Conservation (phyloP, 2,329 filamentous ascomycete genomes). For the Pestalotiopsis sp. region DNA sequence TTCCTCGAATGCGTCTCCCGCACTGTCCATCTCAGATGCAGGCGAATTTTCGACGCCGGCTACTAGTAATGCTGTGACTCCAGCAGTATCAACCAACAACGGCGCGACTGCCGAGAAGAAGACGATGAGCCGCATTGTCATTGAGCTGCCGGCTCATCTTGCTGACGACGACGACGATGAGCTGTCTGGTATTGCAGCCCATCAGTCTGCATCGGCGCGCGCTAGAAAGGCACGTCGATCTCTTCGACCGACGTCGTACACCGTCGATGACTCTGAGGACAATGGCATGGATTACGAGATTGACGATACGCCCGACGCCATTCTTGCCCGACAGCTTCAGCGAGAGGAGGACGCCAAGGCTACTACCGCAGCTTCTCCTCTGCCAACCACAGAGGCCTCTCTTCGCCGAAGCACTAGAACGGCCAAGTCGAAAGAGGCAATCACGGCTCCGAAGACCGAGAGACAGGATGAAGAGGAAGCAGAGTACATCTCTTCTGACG, state of each 20-base stretch:
- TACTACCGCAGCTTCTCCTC: slow-evolving; percentile 1
- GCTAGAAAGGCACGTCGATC: slow-evolving; percentile 20
- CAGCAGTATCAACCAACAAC: slow-evolving; percentile 30
- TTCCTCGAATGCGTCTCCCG: slow-evolving; percentile 39
- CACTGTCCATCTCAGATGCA: slow-evolving; percentile 32
- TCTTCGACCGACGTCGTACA: slow-evolving; percentile 23
- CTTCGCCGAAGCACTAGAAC: slow-evolving; percentile 17
- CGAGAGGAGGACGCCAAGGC: slow-evolving; percentile 27
- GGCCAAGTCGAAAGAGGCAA: background rate
- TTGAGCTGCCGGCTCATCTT: slow-evolving; percentile 39
- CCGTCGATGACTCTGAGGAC: slow-evolving; percentile 22
- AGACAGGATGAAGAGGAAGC: no score
- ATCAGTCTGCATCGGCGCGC: slow-evolving; percentile 16
- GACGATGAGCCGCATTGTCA: slow-evolving; percentile 24
- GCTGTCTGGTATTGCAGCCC: slow-evolving; percentile 16
- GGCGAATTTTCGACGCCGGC: slow-evolving; percentile 44
- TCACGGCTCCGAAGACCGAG: background rate
- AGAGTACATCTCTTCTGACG: background rate
- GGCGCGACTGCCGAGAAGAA: slow-evolving; percentile 21
- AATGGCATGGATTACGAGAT: slow-evolving; percentile 21
- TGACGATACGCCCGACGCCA: slow-evolving; percentile 17
- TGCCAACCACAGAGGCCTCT: slow-evolving; percentile 13
- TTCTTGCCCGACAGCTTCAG: slow-evolving; percentile 23
- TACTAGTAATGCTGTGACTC: slow-evolving; percentile 45
- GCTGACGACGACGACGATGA: slow-evolving; percentile 47